Percentiles rank a stretch among this genome's conserved stretches.
Conservation (phyloP, 2,329 filamentous ascomycete species). For the Leptodontidium sp. region DNA sequence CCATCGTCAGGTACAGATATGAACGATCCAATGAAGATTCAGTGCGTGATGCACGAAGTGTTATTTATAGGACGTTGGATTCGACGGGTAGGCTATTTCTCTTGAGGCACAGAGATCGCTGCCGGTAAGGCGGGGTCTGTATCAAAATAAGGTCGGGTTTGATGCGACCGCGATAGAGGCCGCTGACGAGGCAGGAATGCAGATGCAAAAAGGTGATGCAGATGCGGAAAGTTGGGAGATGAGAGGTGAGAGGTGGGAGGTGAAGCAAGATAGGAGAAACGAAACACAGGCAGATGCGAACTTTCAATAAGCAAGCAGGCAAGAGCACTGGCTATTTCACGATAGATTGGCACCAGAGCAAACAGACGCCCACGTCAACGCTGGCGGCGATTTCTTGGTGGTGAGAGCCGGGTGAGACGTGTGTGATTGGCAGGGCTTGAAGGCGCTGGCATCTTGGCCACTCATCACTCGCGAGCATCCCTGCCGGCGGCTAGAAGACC, state of each 20-base stretch:
- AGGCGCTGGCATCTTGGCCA: constrained; percentile 32
- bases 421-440: constrained; percentile 34
- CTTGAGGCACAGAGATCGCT: constrained; percentile 41
- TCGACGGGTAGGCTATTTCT: constrained; percentile 40
- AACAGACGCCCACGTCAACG: constrained; percentile 26
- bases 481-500: constrained; percentile 27
- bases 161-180: constrained; percentile 41
- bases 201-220: background rate
- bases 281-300: constrained; percentile 33
- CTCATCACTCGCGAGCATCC: constrained; percentile 20
- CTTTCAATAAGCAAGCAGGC: constrained; percentile 24
- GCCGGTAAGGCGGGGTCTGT: constrained; percentile 36
- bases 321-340: constrained; percentile 30
- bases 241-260: constrained; percentile 34
- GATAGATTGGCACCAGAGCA: constrained; percentile 25
- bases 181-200: constrained; percentile 28
- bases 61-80: constrained; percentile 43
- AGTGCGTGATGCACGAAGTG: constrained; percentile 41
- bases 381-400: constrained; percentile 10
- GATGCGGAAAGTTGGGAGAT: constrained; percentile 33
- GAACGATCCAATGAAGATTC: constrained; percentile 38
- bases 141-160: constrained; percentile 28
- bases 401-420: constrained; percentile 17
- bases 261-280: constrained; percentile 33
- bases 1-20: constrained; percentile 43